Percentiles rank a stretch among this genome's conserved stretches.
Evolutionary conservation across 73 alveolate species (phyloP).

Genomic region (Tetrahymena elliotti): DNA sequence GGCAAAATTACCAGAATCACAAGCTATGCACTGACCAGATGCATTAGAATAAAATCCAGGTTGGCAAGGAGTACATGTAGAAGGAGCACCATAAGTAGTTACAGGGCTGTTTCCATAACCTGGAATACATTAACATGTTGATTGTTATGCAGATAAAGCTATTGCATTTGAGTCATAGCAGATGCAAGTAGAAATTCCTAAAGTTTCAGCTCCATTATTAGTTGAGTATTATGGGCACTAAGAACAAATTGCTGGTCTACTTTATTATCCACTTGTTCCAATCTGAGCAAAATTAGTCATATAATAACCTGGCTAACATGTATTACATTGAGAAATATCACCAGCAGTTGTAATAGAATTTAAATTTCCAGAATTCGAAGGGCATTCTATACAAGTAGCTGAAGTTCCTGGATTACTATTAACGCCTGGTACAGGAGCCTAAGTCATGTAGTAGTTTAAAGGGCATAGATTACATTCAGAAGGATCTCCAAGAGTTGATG

Average conservation of each 20-base stretch:
- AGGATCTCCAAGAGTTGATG: not conserved
- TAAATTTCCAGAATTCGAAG: not conserved
- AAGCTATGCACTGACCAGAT: not conserved
- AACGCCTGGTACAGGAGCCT: not conserved
- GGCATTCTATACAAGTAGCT: not conserved
- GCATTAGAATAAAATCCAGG: not conserved
- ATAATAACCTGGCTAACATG: not conserved
- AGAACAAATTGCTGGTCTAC: not conserved
- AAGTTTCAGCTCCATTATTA: not conserved
- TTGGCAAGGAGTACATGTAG: not conserved
- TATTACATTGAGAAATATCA: not conserved
- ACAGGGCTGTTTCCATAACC: not conserved
- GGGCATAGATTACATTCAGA: not conserved
- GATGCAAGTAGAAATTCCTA: not conserved
- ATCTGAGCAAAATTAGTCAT: not conserved
- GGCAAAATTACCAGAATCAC: not conserved
- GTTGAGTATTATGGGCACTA: not conserved
- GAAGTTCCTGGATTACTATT: not conserved
- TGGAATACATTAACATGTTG: not conserved
- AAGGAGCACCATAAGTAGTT: not conserved
- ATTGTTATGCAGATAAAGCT: not conserved
- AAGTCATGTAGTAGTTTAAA: not conserved
- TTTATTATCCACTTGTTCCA: not conserved
- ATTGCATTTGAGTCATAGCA: not conserved
- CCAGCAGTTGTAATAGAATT: not conserved